These are phyloP conservation scores for Gleditsia sinensis DNA, from an alignment of 306 rosid species.

Conservation along the genomic window DNA sequence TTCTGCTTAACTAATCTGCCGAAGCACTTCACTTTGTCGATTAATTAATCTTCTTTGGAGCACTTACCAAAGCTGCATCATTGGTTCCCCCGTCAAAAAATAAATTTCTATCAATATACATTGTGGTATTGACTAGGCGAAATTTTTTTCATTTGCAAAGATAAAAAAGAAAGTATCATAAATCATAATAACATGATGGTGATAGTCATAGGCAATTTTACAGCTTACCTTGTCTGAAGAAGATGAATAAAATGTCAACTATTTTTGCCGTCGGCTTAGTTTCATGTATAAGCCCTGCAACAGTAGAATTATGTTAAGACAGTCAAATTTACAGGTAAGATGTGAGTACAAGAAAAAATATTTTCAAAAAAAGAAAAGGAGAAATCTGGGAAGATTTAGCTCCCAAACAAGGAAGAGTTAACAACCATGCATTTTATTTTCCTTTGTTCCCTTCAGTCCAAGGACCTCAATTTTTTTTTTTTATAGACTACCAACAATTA, in stretches of 20 bases:
- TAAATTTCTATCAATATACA: background rate
- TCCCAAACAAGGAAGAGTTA: background rate
- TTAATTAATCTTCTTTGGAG: conserved; percentile 21
- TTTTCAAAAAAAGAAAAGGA: background rate
- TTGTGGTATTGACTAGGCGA: too few relatives aligned
- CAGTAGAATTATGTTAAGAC: conserved; percentile 33
- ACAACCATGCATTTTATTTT: conserved; percentile 10
- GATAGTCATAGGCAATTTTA: conserved; percentile 16
- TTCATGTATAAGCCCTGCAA: conserved; percentile 98
- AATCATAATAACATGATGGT: background rate
- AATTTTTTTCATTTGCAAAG: too few relatives aligned
- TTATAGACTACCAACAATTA: background rate
- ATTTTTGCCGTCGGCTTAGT: conserved; percentile 61
- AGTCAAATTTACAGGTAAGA: background rate
- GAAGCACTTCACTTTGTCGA: conserved; percentile 11
- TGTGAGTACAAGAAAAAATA: background rate
- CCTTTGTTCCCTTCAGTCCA: background rate
- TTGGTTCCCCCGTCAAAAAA: conserved; percentile 8
- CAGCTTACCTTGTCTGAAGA: conserved; percentile 34
- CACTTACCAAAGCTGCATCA: conserved; percentile 22
- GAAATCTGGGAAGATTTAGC: background rate
- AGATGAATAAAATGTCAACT: conserved; percentile 36
- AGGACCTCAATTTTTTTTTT: background rate
- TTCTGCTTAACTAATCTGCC: background rate
- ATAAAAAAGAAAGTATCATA: background rate